A percentile compares a stretch with the other conserved stretches of the same genome.
Conservation (phyloP, 192 early-diverging fungal genomes). For the Phlyctochytrium arcticum region DNA sequence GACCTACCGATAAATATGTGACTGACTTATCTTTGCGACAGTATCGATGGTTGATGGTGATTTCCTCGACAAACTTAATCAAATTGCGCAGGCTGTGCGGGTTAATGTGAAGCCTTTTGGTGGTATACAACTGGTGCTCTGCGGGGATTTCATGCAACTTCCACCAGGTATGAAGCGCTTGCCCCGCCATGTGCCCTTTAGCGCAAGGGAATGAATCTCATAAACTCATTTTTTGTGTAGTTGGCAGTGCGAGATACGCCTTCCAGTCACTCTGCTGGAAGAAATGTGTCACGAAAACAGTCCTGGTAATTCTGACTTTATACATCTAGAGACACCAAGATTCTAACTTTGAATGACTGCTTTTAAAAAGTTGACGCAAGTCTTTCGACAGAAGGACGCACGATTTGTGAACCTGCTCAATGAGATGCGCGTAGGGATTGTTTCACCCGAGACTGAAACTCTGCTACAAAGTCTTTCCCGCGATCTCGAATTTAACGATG, state of each 20-base stretch:
- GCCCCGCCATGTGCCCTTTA: no score
- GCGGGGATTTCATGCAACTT: slow-evolving; percentile 53
- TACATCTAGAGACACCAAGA: neutral
- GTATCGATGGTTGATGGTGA: slow-evolving; percentile 49
- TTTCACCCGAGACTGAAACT: slow-evolving; percentile 51
- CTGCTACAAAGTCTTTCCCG: slow-evolving; percentile 50
- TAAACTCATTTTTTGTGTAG: slow-evolving; percentile 10
- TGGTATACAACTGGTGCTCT: slow-evolving; percentile 44
- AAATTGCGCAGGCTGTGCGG: slow-evolving; percentile 26
- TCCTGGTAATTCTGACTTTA: slow-evolving; percentile 11
- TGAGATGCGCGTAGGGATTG: slow-evolving; percentile 72
- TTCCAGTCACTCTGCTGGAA: slow-evolving; percentile 3
- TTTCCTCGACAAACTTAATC: slow-evolving; percentile 44
- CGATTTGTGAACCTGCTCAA: slow-evolving; percentile 78
- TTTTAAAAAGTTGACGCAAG: slow-evolving; percentile 58
- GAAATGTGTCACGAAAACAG: neutral
- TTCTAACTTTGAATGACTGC: neutral
- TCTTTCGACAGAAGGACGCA: slow-evolving; percentile 83
- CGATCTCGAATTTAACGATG: slow-evolving; percentile 28
- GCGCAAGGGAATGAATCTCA: no score
- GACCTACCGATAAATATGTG: neutral
- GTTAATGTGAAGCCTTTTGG: slow-evolving; percentile 38
- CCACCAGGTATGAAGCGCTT: slow-evolving; percentile 32
- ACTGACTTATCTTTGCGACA: neutral
- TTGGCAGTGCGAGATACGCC: slow-evolving; percentile 23